Percentiles rank a stretch among this genome's conserved stretches.
Conservation (phyloP, 768 basidiomycete genomes). For the Sporobolomyces phaffii region DNA sequence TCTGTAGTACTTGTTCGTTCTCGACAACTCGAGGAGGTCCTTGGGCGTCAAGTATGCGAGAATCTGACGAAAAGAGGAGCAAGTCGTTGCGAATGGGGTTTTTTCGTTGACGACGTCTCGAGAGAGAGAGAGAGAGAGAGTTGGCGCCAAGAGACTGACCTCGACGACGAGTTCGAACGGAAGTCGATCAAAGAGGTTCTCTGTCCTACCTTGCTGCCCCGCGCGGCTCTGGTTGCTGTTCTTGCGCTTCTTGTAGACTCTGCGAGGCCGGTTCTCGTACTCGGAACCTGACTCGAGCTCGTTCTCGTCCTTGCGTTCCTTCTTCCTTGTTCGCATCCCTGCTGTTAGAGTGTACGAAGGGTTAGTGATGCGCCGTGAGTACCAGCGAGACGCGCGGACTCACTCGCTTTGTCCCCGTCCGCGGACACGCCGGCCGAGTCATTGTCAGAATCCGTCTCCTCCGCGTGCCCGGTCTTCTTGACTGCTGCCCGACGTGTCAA, state of each 20-base stretch:
- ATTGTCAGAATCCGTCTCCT: no score
- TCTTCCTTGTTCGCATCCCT: neutral
- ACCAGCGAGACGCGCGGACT: no score
- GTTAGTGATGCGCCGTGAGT: no score
- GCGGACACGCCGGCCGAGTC: no score
- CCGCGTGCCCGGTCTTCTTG: no score
- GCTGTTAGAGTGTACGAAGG: no score
- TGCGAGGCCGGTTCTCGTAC: neutral
- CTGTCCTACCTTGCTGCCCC: neutral
- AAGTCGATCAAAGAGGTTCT: neutral
- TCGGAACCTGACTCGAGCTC: neutral
- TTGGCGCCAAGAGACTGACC: neutral
- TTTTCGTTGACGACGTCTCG: neutral
- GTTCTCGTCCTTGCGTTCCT: neutral
- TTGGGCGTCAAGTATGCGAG: conserved; percentile 41
- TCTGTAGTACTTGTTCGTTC: conserved; percentile 6
- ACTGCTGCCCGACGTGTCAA: neutral
- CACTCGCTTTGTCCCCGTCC: no score
- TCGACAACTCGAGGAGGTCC: conserved; percentile 24
- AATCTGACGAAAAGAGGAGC: conserved; percentile 33
- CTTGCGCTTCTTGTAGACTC: neutral
- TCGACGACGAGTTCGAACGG: neutral
- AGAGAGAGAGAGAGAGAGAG: neutral
- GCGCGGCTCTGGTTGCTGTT: neutral
- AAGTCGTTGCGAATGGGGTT: neutral